Evolutionary conservation across 345 rosid genomes (phyloP).

Genomic region (Noccaea bulbosa): DNA sequence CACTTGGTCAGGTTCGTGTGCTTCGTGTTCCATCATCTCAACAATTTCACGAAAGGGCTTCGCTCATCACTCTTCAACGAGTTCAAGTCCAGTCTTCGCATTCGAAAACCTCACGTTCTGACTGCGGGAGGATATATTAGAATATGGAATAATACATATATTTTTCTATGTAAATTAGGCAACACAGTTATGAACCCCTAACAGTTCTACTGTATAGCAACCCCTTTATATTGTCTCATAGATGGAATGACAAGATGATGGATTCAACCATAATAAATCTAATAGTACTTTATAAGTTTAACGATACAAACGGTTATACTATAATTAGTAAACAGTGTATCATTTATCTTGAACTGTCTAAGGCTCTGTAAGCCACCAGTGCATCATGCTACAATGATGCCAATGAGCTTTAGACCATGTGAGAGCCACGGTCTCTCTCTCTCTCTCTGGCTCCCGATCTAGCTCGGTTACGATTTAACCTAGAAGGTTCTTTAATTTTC

Average conservation of each 20-base stretch:
- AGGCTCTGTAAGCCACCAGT: background rate
- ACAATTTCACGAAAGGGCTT: background rate
- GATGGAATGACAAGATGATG: background rate
- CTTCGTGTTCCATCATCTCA: too few relatives aligned
- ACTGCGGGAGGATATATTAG: background rate
- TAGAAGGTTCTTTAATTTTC: background rate
- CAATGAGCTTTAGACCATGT: conserved; percentile 11
- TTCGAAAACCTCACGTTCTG: background rate
- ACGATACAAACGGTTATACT: too few relatives aligned
- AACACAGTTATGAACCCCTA: too few relatives aligned
- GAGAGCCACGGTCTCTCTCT: conserved; percentile 12
- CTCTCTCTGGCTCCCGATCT: background rate
- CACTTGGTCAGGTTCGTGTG: too few relatives aligned
- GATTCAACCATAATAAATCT: too few relatives aligned
- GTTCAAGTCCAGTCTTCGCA: background rate
- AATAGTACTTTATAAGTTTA: too few relatives aligned
- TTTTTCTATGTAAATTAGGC: too few relatives aligned
- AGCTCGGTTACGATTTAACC: background rate
- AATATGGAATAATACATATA: too few relatives aligned
- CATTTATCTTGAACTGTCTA: too few relatives aligned
- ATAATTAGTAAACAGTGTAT: too few relatives aligned
- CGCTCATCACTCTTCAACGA: background rate
- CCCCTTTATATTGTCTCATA: too few relatives aligned
- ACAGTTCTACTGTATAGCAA: too few relatives aligned
- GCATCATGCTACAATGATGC: conserved; percentile 19